Conservation (phyloP, 2,329 filamentous ascomycete species). For the Sarocladiaceae sp. region DNA sequence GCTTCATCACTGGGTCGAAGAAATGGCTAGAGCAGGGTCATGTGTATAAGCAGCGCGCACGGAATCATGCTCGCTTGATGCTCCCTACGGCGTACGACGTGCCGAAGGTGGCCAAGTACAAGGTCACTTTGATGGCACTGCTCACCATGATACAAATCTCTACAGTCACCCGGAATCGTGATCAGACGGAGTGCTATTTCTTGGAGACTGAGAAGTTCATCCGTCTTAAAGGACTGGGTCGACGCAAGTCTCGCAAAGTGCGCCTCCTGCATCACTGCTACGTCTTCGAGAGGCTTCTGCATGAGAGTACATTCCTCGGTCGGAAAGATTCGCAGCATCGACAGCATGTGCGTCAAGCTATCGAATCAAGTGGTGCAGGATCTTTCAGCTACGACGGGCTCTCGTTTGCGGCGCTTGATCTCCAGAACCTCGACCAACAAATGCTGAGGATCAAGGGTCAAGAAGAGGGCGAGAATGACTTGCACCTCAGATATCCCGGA, state of each 20-base stretch:
- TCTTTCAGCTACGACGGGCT: slow-evolving; percentile 21
- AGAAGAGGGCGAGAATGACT: slow-evolving; percentile 33
- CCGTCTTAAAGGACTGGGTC: slow-evolving; percentile 28
- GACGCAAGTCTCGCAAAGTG: slow-evolving; percentile 34
- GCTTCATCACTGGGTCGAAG: slow-evolving; percentile 20
- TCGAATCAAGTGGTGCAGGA: slow-evolving; percentile 11
- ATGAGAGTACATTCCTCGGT: slow-evolving; percentile 31
- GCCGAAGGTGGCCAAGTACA: slow-evolving; percentile 34
- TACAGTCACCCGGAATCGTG: slow-evolving; percentile 25
- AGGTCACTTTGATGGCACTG: slow-evolving; percentile 34
- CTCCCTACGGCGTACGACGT: slow-evolving; percentile 25
- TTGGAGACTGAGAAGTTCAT: slow-evolving; percentile 36
- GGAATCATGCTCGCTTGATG: slow-evolving; percentile 23
- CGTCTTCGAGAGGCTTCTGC: slow-evolving; percentile 31
- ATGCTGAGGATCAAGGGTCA: slow-evolving; percentile 27
- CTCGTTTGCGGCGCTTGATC: slow-evolving; percentile 25
- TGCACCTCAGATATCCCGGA: slow-evolving; percentile 31
- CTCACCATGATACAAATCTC: slow-evolving; percentile 34
- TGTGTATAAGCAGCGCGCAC: slow-evolving; percentile 23
- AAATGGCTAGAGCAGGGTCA: slow-evolving; percentile 26
- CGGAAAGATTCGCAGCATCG: slow-evolving; percentile 15
- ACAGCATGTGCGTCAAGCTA: slow-evolving; percentile 14
- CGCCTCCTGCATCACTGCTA: slow-evolving; percentile 39
- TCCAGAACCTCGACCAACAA: slow-evolving; percentile 25
- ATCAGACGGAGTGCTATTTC: slow-evolving; percentile 32